Conservation (phyloP, 2,329 filamentous ascomycete genomes). For the Neoscytalidium dimidiatum region DNA sequence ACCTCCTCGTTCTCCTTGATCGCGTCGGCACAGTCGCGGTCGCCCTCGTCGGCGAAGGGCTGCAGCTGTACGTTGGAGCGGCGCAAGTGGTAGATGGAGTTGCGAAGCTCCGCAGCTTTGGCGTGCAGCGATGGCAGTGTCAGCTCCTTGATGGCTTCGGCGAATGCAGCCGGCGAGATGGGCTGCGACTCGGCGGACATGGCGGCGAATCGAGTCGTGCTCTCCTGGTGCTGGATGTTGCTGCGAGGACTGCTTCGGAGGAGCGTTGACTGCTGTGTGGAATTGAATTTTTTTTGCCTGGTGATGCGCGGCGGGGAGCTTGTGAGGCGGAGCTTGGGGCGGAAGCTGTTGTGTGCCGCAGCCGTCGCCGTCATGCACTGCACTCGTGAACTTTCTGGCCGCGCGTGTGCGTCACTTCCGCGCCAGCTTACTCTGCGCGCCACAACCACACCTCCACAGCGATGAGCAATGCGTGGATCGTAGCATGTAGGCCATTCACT, state of each 20-base stretch:
- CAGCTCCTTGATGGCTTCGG: conserved; percentile 67
- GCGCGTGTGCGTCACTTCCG: conserved; percentile 14
- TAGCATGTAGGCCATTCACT: conserved; percentile 27
- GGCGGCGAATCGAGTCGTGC: neutral
- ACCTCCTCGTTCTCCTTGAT: conserved; percentile 72
- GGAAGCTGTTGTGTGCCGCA: neutral
- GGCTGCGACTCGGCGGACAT: conserved; percentile 67
- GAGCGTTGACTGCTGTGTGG: neutral
- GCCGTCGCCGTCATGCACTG: too few relatives aligned
- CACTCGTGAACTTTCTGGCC: neutral
- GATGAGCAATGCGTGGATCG: conserved; percentile 32
- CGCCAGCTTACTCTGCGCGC: neutral
- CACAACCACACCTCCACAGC: conserved; percentile 13
- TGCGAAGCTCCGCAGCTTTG: conserved; percentile 75
- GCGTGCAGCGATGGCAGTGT: conserved; percentile 67
- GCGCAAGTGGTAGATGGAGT: conserved; percentile 72
- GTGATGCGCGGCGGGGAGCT: conserved; percentile 11
- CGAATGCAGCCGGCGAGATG: conserved; percentile 65
- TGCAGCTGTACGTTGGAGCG: conserved; percentile 73
- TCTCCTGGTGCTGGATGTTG: neutral
- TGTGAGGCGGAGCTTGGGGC: neutral
- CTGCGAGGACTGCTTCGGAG: neutral
- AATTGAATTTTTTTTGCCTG: neutral
- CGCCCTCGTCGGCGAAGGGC: conserved; percentile 66
- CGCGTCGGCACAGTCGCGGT: conserved; percentile 72